These are phyloP conservation scores for Jamesozyma jinghongensis DNA, from an alignment of 805 yeast genomes.

Conservation along the genomic window DNA sequence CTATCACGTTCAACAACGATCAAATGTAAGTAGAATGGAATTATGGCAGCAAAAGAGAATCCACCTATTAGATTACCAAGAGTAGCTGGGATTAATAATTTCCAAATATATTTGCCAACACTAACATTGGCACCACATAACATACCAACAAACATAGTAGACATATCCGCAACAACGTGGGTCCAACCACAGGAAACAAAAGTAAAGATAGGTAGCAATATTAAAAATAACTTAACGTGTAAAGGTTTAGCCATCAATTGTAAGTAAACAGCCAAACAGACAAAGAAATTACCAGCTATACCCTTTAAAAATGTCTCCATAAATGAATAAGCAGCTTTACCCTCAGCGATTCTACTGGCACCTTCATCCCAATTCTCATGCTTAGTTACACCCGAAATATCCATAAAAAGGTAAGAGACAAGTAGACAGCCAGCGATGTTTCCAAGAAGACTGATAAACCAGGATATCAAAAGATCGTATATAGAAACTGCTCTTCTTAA, in stretches of 20 bases:
- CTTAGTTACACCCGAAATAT: conserved; percentile 43
- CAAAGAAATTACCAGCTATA: conserved; percentile 70
- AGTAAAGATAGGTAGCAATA: conserved; percentile 62
- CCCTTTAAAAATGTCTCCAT: conserved; percentile 59
- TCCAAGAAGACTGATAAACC: conserved; percentile 59
- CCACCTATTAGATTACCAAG: conserved; percentile 82
- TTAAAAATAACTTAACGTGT: conserved; percentile 60
- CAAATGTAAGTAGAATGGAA: conserved; percentile 69
- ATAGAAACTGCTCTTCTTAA: conserved; percentile 61
- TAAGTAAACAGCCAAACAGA: conserved; percentile 63
- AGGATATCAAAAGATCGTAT: conserved; percentile 52
- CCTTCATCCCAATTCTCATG: conserved; percentile 38
- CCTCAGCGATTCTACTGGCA: conserved; percentile 38
- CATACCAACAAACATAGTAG: conserved; percentile 52
- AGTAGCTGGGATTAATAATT: conserved; percentile 56
- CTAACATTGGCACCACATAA: conserved; percentile 56
- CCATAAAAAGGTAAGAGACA: conserved; percentile 55
- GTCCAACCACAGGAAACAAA: conserved; percentile 74
- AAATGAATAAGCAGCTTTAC: conserved; percentile 40
- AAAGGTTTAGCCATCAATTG: conserved; percentile 73
- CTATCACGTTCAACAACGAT: conserved; percentile 66
- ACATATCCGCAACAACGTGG: conserved; percentile 81
- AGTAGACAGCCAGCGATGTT: conserved; percentile 59
- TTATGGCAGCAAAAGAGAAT: conserved; percentile 46
- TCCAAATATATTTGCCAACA: conserved; percentile 65